These are phyloP conservation scores for Coriolopsis trogii DNA, from an alignment of 1,284 basidiomycete species.

Conservation along the genomic window DNA sequence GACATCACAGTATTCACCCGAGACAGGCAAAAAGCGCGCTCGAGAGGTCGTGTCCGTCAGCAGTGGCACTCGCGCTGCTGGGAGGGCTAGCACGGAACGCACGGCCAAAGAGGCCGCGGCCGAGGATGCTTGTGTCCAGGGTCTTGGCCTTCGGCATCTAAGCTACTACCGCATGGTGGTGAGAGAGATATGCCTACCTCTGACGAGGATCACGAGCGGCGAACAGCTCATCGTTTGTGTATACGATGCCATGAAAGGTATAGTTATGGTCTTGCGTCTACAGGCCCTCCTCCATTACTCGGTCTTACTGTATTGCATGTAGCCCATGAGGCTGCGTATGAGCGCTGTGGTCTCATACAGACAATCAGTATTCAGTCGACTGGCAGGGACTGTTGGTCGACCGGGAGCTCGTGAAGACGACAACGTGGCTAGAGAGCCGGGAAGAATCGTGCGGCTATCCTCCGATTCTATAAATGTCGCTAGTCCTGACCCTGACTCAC, in stretches of 20 bases:
- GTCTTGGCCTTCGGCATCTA: background rate
- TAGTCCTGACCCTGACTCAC: too few relatives aligned
- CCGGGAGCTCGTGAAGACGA: slow-evolving; percentile 12
- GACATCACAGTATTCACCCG: background rate
- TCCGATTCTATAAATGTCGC: too few relatives aligned
- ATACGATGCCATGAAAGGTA: slow-evolving; percentile 1
- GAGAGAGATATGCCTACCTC: slow-evolving; percentile 8
- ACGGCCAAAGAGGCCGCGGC: background rate
- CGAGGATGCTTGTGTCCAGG: background rate
- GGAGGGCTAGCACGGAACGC: background rate
- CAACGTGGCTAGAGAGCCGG: background rate
- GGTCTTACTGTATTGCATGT: background rate
- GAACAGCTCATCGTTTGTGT: slow-evolving; percentile 2
- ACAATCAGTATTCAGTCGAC: background rate
- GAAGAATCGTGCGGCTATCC: background rate
- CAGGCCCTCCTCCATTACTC: background rate
- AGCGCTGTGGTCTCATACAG: background rate
- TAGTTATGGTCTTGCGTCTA: background rate
- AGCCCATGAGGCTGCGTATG: slow-evolving; percentile 10
- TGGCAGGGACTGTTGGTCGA: slow-evolving; percentile 12
- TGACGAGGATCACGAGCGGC: background rate
- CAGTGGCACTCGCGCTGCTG: background rate
- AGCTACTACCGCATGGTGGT: slow-evolving; percentile 10
- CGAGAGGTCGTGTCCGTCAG: background rate
- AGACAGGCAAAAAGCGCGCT: background rate